These are phyloP conservation scores for Penicillium cinerascens DNA, from an alignment of 495 filamentous ascomycete species.

Conservation along the genomic window DNA sequence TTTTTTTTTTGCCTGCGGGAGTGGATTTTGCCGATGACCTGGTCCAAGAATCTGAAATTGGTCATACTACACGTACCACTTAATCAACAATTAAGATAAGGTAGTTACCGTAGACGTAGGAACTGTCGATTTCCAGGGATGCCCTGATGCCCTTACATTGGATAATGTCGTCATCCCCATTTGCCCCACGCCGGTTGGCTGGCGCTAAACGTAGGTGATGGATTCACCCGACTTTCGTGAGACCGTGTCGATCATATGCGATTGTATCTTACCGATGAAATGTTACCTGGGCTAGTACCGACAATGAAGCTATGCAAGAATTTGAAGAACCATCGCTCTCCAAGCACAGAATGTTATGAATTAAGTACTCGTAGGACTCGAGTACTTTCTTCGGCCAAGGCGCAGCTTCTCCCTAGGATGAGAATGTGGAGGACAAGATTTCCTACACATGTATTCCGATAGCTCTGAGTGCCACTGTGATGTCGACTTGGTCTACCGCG, in stretches of 20 bases:
- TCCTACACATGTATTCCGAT: constrained; percentile 46
- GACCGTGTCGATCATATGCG: background rate
- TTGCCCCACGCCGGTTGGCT: background rate
- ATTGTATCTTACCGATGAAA: too few relatives aligned
- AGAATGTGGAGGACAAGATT: constrained; percentile 53
- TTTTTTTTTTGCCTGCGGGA: background rate
- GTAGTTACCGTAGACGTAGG: too few relatives aligned
- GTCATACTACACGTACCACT: background rate
- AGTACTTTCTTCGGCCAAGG: constrained; percentile 50
- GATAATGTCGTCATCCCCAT: background rate
- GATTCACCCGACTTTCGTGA: background rate
- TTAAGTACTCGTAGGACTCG: constrained; percentile 60
- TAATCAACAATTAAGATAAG: background rate
- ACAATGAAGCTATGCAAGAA: too few relatives aligned
- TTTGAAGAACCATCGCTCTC: too few relatives aligned
- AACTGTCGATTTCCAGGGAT: too few relatives aligned
- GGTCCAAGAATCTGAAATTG: background rate
- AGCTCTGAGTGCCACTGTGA: constrained; percentile 22
- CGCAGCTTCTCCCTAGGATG: constrained; percentile 51
- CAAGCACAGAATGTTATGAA: too few relatives aligned
- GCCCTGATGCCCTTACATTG: background rate
- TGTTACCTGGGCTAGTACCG: too few relatives aligned
- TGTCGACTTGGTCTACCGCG: too few relatives aligned
- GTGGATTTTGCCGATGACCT: background rate
- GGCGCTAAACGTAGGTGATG: background rate